Base-by-base conservation (phyloP, 345 rosid species). In the Melaleuca quinquenervia region DNA sequence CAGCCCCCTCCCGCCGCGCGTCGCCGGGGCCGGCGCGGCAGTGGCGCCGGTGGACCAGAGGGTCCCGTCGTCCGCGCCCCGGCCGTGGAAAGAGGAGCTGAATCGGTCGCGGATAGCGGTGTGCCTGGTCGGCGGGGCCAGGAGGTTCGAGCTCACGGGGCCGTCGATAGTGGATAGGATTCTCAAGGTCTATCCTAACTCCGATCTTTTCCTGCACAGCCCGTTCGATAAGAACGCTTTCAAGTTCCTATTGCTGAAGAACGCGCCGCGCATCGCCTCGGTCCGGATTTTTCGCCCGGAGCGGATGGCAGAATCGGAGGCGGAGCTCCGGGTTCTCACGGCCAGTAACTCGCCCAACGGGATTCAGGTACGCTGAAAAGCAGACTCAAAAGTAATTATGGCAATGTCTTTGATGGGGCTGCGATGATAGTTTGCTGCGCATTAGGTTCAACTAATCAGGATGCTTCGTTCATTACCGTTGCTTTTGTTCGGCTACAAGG, bases 61-160 rank as follows among this genome's bases (percentile, higher is more conserved):
- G 21, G 75, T 8, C 22, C 56, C 54, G 53, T 18, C 52, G 36
- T 16, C 50, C 18, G 50, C 27, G 20, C 6, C 83, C 29, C 83
- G 20, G 32, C 50, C 52, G 56, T 53, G 41, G 56, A 24, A 27
- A 36, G 56, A 52, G 24, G 45, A 29, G 56, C 26, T 93, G 85
- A 50, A 22, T 27, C 89, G 88, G 84, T 88, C 96, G 87, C 94
- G 91, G 85, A 94, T 96, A 3, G 99, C 98, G 8, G 96, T 96
- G 83, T 97, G 99, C 90, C 92, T 97, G 90, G 99, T 96, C 0
- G 98, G 99, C 62, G 98, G 98, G 58, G 98, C 99, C n/a, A 89
- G 99, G 82, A 91, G 98, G 88, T 97, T 97, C 84, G 99, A 96
- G 91, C 89, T 97, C 50, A 97, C 98, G 1, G 98, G 98, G 12